Base-by-base conservation (phyloP, 352 stramenopile genomes). In the Phytophthora fragariae region DNA sequence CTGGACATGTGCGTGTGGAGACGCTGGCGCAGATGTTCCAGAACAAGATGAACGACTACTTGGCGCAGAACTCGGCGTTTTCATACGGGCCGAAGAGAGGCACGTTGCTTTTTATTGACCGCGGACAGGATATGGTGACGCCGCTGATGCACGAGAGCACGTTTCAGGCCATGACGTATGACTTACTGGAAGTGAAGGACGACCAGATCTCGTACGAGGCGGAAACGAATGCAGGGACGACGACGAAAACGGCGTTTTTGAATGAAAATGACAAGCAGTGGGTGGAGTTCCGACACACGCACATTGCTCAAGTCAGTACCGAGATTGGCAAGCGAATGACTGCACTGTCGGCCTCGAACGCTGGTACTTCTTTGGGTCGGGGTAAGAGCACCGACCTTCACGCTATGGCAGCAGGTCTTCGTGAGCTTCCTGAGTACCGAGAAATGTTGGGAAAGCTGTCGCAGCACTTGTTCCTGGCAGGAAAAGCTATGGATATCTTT, bases 121-220 rank as follows among this genome's bases (percentile, higher is more conserved):
- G 98, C 56, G 88, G 90, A 3, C 90, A 98, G 68, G 97, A 99
- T 79, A 89, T 92, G 49, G 80, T 99, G 21, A 93, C 97, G 14
- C 98, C 97, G 0, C 80, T 99, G 39, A 97, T 99, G 77, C 98
- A 99, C 77, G 97, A 99, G 73, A 99, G 98, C 79, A 98, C 92
- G 2, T 99, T 99, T 77, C 97, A 99, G 78, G 92, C 97, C 1
- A 96, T 99, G 88, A 93, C 99, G 15, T 97, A 99, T 73, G 97
- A 99, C 68, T 76, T 99, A 27, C 83, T 99, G 6, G 77, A 89
- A 4, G 80, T 99, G n/a, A 80, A 98, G 31, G 97, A 98, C 70
- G 97, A 99, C 64, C 86, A 95, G 63, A 97, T 98, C 65, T 98
- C 90, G 31, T 98, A 97, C 66, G 84, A 94, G 46, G 89, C 90